Evolutionary conservation across 192 early-diverging fungal species (phyloP).

Genomic region (Mortierella antarctica): DNA sequence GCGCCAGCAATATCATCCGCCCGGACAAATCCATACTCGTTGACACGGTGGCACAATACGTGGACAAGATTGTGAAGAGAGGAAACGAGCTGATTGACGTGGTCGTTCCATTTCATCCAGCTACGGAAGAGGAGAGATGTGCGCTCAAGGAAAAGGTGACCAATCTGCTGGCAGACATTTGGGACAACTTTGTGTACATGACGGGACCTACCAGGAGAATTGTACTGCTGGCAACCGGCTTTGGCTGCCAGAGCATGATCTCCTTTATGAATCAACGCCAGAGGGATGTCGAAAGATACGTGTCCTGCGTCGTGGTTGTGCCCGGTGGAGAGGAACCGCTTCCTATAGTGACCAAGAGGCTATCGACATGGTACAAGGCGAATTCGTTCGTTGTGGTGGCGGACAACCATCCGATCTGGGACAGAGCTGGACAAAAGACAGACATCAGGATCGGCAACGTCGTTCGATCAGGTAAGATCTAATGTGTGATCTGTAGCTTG

Average conservation of each 20-base stretch:
- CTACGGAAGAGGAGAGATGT: conserved; percentile 37
- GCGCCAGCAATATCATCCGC: conserved; percentile 35
- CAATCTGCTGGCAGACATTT: conserved; percentile 43
- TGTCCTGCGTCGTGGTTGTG: conserved; percentile 49
- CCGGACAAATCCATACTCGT: conserved; percentile 40
- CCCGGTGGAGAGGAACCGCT: conserved; percentile 43
- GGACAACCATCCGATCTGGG: conserved; percentile 47
- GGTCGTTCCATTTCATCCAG: conserved; percentile 36
- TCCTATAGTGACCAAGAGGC: conserved; percentile 45
- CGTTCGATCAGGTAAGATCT: conserved; percentile 27
- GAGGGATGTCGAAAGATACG: conserved; percentile 36
- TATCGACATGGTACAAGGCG: conserved; percentile 38
- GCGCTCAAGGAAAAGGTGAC: conserved; percentile 40
- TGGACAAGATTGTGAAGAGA: conserved; percentile 37
- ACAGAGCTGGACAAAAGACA: conserved; percentile 18
- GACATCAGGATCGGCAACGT: conserved; percentile 29
- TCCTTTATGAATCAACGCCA: conserved; percentile 55
- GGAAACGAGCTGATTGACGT: conserved; percentile 42
- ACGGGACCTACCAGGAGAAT: conserved; percentile 25
- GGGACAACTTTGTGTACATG: conserved; percentile 47
- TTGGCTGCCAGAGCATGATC: conserved; percentile 47
- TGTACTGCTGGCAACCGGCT: conserved; percentile 47
- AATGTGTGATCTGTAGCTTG: not conserved
- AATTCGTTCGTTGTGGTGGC: conserved; percentile 41
- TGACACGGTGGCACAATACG: conserved; percentile 43